phyloP scores from a whole-genome alignment of 768 basidiomycete genomes.

The Mycena metata region DNA sequence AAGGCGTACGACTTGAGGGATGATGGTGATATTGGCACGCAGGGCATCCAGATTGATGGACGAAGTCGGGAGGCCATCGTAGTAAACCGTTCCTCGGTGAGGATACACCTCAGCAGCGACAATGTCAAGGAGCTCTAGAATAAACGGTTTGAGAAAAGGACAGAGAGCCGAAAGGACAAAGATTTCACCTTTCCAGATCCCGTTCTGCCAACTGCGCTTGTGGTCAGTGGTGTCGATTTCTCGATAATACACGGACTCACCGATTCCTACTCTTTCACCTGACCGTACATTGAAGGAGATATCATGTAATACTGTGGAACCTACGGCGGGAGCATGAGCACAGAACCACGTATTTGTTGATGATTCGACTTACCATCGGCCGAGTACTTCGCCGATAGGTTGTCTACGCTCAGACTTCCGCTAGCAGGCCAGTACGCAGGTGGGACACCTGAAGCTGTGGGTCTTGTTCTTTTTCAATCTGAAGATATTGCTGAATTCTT shows the following conservation, averaged over 20 bases:
- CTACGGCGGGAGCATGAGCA: background rate
- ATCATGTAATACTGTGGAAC: slow-evolving; percentile 18
- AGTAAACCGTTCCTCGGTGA: slow-evolving; percentile 49
- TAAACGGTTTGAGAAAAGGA: background rate
- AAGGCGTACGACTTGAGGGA: slow-evolving; percentile 42
- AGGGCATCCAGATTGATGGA: slow-evolving; percentile 61
- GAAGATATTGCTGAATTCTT: slow-evolving; percentile 10
- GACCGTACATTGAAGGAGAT: slow-evolving; percentile 55
- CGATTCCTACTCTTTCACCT: slow-evolving; percentile 62
- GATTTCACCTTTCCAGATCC: slow-evolving; percentile 39
- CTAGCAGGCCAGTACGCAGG: slow-evolving; percentile 65
- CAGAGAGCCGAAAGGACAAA: background rate
- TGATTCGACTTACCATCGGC: slow-evolving; percentile 44
- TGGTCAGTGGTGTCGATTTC: slow-evolving; percentile 5
- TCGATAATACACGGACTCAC: slow-evolving; percentile 21
- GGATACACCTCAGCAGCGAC: slow-evolving; percentile 57
- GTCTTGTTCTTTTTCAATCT: slow-evolving; percentile 66
- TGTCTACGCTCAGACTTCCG: slow-evolving; percentile 14
- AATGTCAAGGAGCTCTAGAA: slow-evolving; percentile 54
- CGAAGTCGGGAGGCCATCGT: slow-evolving; percentile 57
- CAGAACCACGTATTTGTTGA: too few relatives aligned
- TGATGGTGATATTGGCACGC: slow-evolving; percentile 61
- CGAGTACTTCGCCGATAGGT: slow-evolving; percentile 68
- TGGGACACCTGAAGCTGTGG: slow-evolving; percentile 57
- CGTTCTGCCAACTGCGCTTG: slow-evolving; percentile 42